Evolutionary conservation across 208 protist species (phyloP), one percentile per base, ranked within the genome.

Genomic region (Novymonas esmeraldas): DNA sequence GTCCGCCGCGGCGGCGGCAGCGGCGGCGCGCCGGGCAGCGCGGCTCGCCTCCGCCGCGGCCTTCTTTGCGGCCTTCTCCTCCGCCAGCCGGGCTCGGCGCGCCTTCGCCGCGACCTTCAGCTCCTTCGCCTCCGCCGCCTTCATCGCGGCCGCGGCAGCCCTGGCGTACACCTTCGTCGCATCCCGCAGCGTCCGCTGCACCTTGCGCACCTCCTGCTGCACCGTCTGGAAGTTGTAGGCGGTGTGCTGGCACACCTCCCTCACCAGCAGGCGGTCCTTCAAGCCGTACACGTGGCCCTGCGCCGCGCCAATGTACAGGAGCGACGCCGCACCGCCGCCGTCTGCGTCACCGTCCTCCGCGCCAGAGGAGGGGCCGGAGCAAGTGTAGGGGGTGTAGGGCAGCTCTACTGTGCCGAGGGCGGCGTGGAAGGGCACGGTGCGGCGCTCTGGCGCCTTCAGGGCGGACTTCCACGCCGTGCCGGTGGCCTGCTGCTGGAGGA

Each of bases 221-320:
- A 90, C 78, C 20, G 71, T 75, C 34, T 65, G 54, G 6, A 79
- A 60, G 56, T 89, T 89, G 20, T 76, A 31, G 13, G 74, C 70
- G 13, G 82, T 69, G 70, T 89, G 83, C 16, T 74, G 49, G 34
- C 87, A 71, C 31, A 90, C 78, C 28, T 70, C 81, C 24, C 70
- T 70, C 26, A 82, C 79, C 10, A 93, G 67, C 6, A 63, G 41
- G 11, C 69, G 67, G 16, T 68, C 70, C 54, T 90, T 78, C 9
- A 93, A 64, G 57, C 87, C 87, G 11, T 81, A 79, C 16, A 93
- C 78, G 52, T 89, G 77, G n/a, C 87, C 87, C 10, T 82, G 55
- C 1, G 84, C 82, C 13, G 82, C 46, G 29, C 87, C 87, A 24
- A 93, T 64, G 50, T 79, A 83, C 33, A 78, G 69, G 39, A 85